Conservation (phyloP, 805 yeast genomes). For the Metschnikowia baotianmanensis region DNA sequence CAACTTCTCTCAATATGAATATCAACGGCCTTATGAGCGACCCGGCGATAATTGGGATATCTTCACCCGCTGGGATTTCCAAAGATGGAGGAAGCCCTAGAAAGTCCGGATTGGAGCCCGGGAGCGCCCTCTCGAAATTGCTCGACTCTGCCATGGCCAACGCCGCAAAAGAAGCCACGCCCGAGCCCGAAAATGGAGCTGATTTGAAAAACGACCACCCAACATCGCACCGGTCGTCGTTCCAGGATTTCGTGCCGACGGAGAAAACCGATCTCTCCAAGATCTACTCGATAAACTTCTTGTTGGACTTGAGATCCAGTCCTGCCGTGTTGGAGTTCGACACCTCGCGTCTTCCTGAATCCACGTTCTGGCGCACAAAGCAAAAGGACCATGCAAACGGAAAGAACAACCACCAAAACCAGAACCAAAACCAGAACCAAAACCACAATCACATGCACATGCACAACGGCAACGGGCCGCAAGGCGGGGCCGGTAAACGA, state of each 20-base stretch:
- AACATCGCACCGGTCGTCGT: conserved; percentile 9
- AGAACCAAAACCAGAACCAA: neutral
- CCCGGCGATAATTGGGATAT: conserved; percentile 19
- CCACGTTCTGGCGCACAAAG: conserved; percentile 48
- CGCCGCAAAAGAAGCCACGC: conserved; percentile 45
- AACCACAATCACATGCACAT: conserved; percentile 3
- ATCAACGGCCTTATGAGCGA: conserved; percentile 12
- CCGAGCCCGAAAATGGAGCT: conserved; percentile 22
- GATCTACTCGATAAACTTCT: conserved; percentile 28
- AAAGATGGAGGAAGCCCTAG: neutral
- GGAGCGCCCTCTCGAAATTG: conserved; percentile 39
- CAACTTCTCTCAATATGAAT: no score
- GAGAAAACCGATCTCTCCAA: conserved; percentile 13
- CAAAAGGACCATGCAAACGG: conserved; percentile 10
- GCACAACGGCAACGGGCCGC: conserved; percentile 1
- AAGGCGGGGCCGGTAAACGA: conserved; percentile 15
- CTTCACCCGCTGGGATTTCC: conserved; percentile 4
- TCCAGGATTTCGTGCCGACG: conserved; percentile 13
- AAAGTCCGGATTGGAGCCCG: conserved; percentile 25
- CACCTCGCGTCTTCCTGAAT: conserved; percentile 41
- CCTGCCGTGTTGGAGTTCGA: conserved; percentile 34
- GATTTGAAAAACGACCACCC: conserved; percentile 7
- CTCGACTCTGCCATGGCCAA: conserved; percentile 47
- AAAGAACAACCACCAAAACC: neutral
- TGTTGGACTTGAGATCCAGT: conserved; percentile 33